phyloP scores from a whole-genome alignment of 2,329 filamentous ascomycete species.

The Arthrocladium fulminans region DNA sequence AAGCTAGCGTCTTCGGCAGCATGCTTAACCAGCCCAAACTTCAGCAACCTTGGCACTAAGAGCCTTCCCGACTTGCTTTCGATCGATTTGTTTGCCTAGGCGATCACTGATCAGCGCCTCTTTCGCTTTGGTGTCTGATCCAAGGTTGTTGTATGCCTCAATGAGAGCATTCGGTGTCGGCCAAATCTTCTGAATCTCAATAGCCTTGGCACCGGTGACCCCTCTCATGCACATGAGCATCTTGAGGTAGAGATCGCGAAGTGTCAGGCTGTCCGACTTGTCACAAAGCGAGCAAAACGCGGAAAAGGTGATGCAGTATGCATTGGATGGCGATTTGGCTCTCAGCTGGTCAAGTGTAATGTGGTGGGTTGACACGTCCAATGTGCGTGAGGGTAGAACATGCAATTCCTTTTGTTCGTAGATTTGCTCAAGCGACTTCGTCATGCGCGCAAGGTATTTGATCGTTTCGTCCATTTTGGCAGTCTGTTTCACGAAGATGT shows the following conservation, averaged over 20 bases:
- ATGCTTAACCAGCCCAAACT: conserved; percentile 5
- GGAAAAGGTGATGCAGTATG: conserved; percentile 61
- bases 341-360: conserved; percentile 54
- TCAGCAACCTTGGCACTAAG: conserved; percentile 49
- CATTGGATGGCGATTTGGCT: conserved; percentile 40
- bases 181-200: conserved; percentile 74
- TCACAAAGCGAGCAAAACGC: conserved; percentile 64
- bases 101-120: conserved; percentile 51
- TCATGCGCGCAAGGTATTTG: conserved; percentile 65
- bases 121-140: conserved; percentile 36
- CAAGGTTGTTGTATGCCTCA: conserved; percentile 55
- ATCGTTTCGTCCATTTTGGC: conserved; percentile 69
- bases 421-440: conserved; percentile 54
- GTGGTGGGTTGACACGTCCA: conserved; percentile 54
- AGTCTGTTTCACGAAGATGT: conserved; percentile 70
- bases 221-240: conserved; percentile 78
- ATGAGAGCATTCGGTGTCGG: conserved; percentile 62
- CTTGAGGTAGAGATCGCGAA: conserved; percentile 68
- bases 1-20: too few species aligned
- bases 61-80: conserved; percentile 58
- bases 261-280: conserved; percentile 64
- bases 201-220: conserved; percentile 65
- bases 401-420: conserved; percentile 38
- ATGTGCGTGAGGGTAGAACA: conserved; percentile 14
- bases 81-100: conserved; percentile 49